Evolutionary conservation across 352 stramenopile species (phyloP).

Genomic region (Phytopythium helicoides): DNA sequence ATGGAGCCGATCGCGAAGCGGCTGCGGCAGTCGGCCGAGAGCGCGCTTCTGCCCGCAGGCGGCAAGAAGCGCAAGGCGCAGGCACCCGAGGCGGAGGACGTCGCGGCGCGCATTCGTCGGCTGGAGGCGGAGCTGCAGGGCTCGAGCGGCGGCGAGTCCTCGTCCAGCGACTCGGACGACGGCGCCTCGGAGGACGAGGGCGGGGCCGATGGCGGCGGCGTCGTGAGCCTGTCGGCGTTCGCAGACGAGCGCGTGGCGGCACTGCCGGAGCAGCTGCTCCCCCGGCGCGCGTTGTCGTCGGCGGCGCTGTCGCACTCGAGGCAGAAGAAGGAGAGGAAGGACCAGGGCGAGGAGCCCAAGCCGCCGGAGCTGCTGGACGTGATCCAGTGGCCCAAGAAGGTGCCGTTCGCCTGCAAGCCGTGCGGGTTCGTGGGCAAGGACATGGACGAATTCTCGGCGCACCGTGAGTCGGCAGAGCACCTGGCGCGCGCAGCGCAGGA

Average conservation of each 20-base stretch:
- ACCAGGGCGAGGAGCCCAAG: conserved; percentile 25
- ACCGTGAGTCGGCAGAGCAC: conserved; percentile 50
- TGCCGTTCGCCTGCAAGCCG: conserved; percentile 81
- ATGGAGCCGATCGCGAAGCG: conserved; percentile 85
- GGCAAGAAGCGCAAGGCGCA: conserved; percentile 11
- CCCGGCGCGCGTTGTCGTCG: conserved; percentile 25
- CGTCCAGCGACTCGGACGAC: conserved; percentile 22
- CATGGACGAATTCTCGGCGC: conserved; percentile 59
- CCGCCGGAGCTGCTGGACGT: conserved; percentile 38
- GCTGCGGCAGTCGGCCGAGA: conserved; percentile 74
- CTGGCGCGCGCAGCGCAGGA: conserved; percentile 27
- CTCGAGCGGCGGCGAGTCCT: conserved; percentile 11
- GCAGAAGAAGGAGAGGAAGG: conserved; percentile 40
- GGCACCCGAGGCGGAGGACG: conserved; percentile 37
- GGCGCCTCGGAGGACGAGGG: not conserved
- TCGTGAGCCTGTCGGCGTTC: conserved; percentile 71
- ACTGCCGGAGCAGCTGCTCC: conserved; percentile 56
- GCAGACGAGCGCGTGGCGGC: conserved; percentile 60
- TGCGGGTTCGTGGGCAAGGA: conserved; percentile 77
- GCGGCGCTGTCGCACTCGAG: conserved; percentile 14
- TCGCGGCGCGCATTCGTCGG: conserved; percentile 61
- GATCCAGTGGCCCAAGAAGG: conserved; percentile 64
- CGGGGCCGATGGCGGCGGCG: conserved; percentile 11
- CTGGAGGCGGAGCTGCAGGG: conserved; percentile 68
- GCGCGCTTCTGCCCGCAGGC: conserved; percentile 26